phyloP scores from a whole-genome alignment of 2,329 filamentous ascomycete genomes.

The Stagonosporopsis vannaccii region DNA sequence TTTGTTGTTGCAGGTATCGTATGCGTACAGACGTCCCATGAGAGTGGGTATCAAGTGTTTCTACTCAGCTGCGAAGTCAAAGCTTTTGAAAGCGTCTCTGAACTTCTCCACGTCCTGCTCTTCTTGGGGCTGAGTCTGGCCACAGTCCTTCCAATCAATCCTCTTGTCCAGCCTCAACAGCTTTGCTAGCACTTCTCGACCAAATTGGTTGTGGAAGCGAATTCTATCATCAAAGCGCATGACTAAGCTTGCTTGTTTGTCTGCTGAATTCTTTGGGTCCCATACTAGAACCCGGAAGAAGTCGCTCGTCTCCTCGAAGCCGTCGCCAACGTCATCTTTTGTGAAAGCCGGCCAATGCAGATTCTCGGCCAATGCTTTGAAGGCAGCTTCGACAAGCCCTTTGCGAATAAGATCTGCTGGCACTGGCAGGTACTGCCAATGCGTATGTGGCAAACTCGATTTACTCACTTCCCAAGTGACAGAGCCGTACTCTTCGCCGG shows the following conservation, averaged over 20 bases:
- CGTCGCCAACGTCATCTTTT: constrained; percentile 51
- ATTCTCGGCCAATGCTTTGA: constrained; percentile 88
- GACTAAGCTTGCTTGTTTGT: constrained; percentile 73
- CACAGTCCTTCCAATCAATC: constrained; percentile 85
- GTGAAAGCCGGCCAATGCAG: constrained; percentile 64
- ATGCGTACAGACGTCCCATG: background rate
- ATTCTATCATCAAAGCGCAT: constrained; percentile 75
- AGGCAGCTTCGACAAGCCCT: constrained; percentile 84
- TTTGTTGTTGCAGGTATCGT: background rate
- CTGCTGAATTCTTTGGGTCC: constrained; percentile 60
- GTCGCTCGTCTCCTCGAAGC: constrained; percentile 58
- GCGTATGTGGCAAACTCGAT: constrained; percentile 79
- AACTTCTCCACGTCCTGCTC: constrained; percentile 78
- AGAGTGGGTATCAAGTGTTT: background rate
- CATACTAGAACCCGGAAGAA: constrained; percentile 87
- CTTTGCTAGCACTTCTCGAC: constrained; percentile 85
- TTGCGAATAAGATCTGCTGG: constrained; percentile 71
- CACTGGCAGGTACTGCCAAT: constrained; percentile 92
- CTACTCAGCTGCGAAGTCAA: constrained; percentile 74
- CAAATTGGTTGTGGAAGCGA: constrained; percentile 91
- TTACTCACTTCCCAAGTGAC: constrained; percentile 95
- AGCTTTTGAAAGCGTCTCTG: constrained; percentile 80
- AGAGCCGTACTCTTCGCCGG: constrained; percentile 70
- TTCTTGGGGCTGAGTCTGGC: constrained; percentile 80
- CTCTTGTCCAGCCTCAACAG: constrained; percentile 80